These are phyloP conservation scores for Scortechinia acanthostroma DNA, from an alignment of 2,329 filamentous ascomycete species.

Conservation along the genomic window DNA sequence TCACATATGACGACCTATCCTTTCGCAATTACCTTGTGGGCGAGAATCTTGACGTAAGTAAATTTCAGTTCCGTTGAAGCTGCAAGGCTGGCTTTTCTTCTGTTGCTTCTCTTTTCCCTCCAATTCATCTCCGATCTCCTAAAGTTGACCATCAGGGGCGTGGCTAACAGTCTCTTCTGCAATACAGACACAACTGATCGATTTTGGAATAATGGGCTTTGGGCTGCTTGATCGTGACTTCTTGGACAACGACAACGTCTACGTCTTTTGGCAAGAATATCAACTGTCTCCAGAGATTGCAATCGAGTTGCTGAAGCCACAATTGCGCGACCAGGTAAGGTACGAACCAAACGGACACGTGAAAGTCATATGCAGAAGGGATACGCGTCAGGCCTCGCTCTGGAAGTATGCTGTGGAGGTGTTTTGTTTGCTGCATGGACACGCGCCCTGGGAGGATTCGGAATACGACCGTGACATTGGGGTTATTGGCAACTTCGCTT, in stretches of 20 bases:
- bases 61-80: too few species aligned
- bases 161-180: not conserved
- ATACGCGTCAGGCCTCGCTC: not conserved
- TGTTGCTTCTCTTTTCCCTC: not conserved
- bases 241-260: not conserved
- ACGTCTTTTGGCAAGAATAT: not conserved
- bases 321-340: not conserved
- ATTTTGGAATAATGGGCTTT: conserved; percentile 12
- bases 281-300: not conserved
- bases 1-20: not conserved
- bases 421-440: conserved; percentile 19
- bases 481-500: too few species aligned
- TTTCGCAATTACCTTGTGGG: not conserved
- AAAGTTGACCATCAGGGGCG: conserved; percentile 8
- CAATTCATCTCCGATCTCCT: not conserved
- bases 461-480: too few species aligned
- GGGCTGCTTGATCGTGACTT: conserved; percentile 9
- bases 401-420: conserved; percentile 1
- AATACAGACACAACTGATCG: conserved; percentile 14
- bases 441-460: conserved; percentile 17
- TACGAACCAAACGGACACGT: not conserved
- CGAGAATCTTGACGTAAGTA: not conserved
- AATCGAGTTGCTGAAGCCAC: not conserved
- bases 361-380: too few species aligned
- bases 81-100: too few species aligned